Evolutionary conservation across 768 basidiomycete species (phyloP).

Genomic region (Boletus rubroflammeus): DNA sequence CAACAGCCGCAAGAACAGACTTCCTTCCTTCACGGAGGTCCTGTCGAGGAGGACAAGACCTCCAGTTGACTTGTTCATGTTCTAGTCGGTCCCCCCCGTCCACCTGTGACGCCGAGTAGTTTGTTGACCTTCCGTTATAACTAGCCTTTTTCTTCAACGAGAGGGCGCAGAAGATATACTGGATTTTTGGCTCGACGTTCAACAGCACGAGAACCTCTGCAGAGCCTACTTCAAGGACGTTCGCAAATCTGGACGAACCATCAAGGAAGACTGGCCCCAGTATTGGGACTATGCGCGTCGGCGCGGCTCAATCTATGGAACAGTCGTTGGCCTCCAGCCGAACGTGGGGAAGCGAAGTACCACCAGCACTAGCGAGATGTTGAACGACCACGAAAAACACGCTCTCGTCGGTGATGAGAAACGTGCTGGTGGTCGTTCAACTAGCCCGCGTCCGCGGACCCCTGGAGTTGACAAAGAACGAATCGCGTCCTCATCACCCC

Average conservation of each 20-base stretch:
- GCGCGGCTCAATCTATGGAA: slow-evolving; percentile 90
- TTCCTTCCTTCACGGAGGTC: slow-evolving; percentile 89
- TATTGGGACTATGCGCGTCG: slow-evolving; percentile 93
- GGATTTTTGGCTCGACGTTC: slow-evolving; percentile 99
- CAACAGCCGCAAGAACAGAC: slow-evolving; percentile 63
- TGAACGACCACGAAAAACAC: slow-evolving; percentile 68
- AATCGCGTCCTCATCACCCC: slow-evolving; percentile 46
- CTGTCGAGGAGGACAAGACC: slow-evolving; percentile 86
- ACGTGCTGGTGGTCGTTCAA: slow-evolving; percentile 51
- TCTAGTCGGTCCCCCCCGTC: slow-evolving; percentile 72
- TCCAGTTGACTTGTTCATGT: slow-evolving; percentile 98
- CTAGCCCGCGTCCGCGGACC: slow-evolving; percentile 53
- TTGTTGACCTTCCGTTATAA: slow-evolving; percentile 5
- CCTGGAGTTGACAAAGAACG: slow-evolving; percentile 33
- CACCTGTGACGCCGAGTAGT: neutral
- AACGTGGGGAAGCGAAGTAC: slow-evolving; percentile 72
- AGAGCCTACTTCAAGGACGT: slow-evolving; percentile 99
- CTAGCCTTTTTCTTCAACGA: slow-evolving; percentile 89
- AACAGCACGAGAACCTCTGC: slow-evolving; percentile 98
- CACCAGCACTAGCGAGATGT: slow-evolving; percentile 69
- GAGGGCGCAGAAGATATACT: slow-evolving; percentile 95
- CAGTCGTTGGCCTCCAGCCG: slow-evolving; percentile 74
- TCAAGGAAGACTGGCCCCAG: slow-evolving; percentile 98
- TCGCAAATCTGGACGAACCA: slow-evolving; percentile 86
- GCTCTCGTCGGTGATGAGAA: slow-evolving; percentile 52